phyloP scores from a whole-genome alignment of 768 basidiomycete species.

The Boletus bicolor region DNA sequence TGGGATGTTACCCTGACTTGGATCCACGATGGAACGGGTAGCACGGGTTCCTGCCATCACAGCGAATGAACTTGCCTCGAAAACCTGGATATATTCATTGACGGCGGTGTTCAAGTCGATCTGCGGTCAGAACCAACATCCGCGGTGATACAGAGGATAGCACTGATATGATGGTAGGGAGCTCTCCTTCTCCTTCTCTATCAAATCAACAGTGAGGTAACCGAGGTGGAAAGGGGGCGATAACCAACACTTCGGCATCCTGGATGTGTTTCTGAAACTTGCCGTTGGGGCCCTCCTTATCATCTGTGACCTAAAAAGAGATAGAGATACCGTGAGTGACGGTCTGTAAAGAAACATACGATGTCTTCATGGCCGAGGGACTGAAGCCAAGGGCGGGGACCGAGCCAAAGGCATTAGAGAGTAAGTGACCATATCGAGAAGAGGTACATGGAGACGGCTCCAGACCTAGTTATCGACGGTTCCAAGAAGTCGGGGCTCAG shows the following conservation, averaged over 20 bases:
- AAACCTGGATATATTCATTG: constrained; percentile 72
- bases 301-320: constrained; percentile 56
- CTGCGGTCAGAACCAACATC: constrained; percentile 82
- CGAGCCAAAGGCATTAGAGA: constrained; percentile 46
- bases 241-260: constrained; percentile 76
- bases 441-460: neutral
- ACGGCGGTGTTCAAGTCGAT: constrained; percentile 86
- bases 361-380: constrained; percentile 74
- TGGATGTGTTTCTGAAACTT: constrained; percentile 78
- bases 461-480: constrained; percentile 75
- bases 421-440: neutral
- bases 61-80: constrained; percentile 39
- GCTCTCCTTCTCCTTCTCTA: constrained; percentile 61
- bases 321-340: neutral
- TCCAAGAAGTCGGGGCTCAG: constrained; percentile 72
- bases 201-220: constrained; percentile 68
- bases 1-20: too few relatives aligned
- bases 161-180: neutral
- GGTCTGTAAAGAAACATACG: constrained; percentile 37
- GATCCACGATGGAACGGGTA: too few relatives aligned
- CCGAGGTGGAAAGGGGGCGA: constrained; percentile 82
- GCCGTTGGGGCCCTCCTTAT: constrained; percentile 77
- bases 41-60: neutral
- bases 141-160: constrained; percentile 70
- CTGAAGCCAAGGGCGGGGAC: constrained; percentile 64